phyloP scores from a whole-genome alignment of 2,329 filamentous ascomycete genomes.

The Diatrype stigma region DNA sequence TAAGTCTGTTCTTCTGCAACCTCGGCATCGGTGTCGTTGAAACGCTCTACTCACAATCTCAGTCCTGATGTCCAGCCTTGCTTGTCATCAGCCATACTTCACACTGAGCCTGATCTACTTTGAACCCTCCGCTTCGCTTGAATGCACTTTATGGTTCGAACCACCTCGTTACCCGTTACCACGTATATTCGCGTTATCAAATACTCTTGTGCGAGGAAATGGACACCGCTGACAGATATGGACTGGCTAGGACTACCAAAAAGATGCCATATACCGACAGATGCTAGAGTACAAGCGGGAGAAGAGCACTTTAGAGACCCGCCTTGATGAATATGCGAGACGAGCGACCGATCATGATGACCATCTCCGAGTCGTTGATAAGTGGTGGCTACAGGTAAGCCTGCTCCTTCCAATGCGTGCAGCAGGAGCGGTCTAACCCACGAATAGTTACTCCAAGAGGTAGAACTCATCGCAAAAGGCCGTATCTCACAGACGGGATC shows the following conservation, averaged over 20 bases:
- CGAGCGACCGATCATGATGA: constrained; percentile 82
- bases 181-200: constrained; percentile 21
- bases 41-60: constrained; percentile 29
- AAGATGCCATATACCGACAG: constrained; percentile 94
- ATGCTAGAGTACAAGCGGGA: constrained; percentile 98
- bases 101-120: constrained; percentile 11
- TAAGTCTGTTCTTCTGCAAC: constrained; percentile 11
- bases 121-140: constrained; percentile 16
- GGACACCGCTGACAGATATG: constrained; percentile 32
- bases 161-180: constrained; percentile 21
- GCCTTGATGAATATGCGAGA: constrained; percentile 76
- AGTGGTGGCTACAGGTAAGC: constrained; percentile 89
- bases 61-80: constrained; percentile 28
- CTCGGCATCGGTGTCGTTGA: constrained; percentile 16
- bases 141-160: constrained; percentile 19
- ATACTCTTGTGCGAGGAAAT: constrained; percentile 16
- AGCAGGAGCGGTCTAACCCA: constrained; percentile 5
- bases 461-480: constrained; percentile 55
- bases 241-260: constrained; percentile 71
- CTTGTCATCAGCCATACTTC: constrained; percentile 22
- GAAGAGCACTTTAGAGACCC: constrained; percentile 73
- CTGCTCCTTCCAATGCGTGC: not conserved
- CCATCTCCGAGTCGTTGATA: constrained; percentile 83
- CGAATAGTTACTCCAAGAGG: constrained; percentile 58
- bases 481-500: constrained; percentile 39